Conservation (phyloP, 192 early-diverging fungal genomes). For the Coemansia sp. region DNA sequence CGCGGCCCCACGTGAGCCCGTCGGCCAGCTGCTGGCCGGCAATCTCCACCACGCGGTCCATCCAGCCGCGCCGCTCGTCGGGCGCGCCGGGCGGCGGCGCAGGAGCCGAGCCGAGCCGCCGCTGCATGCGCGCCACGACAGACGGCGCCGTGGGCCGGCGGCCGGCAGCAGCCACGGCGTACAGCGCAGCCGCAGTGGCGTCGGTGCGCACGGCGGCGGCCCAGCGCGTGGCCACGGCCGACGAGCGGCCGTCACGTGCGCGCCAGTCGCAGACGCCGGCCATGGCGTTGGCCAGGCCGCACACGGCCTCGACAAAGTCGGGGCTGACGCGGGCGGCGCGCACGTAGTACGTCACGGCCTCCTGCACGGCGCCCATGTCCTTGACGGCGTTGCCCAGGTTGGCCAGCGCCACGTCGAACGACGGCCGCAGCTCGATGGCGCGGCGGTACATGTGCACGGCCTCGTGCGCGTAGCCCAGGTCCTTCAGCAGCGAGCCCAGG, state of each 20-base stretch:
- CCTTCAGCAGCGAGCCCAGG: slow-evolving; percentile 86
- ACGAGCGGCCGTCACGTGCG: slow-evolving; percentile 64
- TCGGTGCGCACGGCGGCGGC: slow-evolving; percentile 24
- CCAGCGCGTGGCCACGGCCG: slow-evolving; percentile 30
- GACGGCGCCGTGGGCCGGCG: slow-evolving; percentile 29
- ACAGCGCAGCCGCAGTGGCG: slow-evolving; percentile 40
- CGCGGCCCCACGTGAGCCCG: slow-evolving; percentile 57
- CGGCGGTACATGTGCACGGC: slow-evolving; percentile 86
- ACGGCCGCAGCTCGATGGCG: slow-evolving; percentile 80
- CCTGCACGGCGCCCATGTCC: slow-evolving; percentile 86
- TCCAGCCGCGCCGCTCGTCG: slow-evolving; percentile 59
- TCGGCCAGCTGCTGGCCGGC: slow-evolving; percentile 75
- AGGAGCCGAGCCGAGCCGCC: slow-evolving; percentile 18
- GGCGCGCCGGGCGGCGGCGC: slow-evolving; percentile 1
- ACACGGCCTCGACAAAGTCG: slow-evolving; percentile 89
- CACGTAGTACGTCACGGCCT: slow-evolving; percentile 80
- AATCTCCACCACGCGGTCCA: slow-evolving; percentile 73
- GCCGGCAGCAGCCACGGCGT: slow-evolving; percentile 37
- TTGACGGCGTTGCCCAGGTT: slow-evolving; percentile 93
- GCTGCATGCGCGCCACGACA: slow-evolving; percentile 22
- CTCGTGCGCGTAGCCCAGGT: slow-evolving; percentile 79
- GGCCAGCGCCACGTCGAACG: slow-evolving; percentile 89
- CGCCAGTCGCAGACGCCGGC: slow-evolving; percentile 90
- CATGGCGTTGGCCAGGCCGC: slow-evolving; percentile 84
- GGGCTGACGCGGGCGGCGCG: slow-evolving; percentile 82